These are phyloP conservation scores for Agaricus blazei DNA, from an alignment of 768 basidiomycete genomes.

Conservation along the genomic window DNA sequence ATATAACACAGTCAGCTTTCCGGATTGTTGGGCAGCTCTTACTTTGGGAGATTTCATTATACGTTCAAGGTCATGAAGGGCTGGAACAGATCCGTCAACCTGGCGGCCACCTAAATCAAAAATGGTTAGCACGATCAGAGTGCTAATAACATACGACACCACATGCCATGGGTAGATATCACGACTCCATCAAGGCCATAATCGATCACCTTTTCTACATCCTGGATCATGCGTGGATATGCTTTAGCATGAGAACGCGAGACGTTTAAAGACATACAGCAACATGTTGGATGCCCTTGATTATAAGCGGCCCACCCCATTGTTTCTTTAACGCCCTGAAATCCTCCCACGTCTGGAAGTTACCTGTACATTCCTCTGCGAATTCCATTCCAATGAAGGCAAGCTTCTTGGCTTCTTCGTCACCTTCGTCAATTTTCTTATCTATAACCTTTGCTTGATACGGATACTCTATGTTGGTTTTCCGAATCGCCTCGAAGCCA, in stretches of 20 bases:
- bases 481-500: constrained; percentile 37
- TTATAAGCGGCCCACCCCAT: constrained; percentile 72
- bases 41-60: constrained; percentile 63
- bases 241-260: background rate
- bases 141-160: background rate
- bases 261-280: constrained; percentile 33
- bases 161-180: constrained; percentile 74
- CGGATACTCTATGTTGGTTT: constrained; percentile 46
- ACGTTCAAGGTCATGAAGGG: constrained; percentile 63
- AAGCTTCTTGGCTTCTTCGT: constrained; percentile 33
- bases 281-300: constrained; percentile 73
- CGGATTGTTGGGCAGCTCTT: constrained; percentile 49
- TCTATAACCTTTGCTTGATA: constrained; percentile 49
- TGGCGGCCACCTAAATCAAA: constrained; percentile 55
- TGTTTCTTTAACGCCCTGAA: constrained; percentile 60
- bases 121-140: background rate
- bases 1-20: constrained; percentile 66
- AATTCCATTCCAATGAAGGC: constrained; percentile 54
- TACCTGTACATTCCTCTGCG: constrained; percentile 49
- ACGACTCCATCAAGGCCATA: constrained; percentile 66
- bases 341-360: constrained; percentile 67
- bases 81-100: constrained; percentile 73
- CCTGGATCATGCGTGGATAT: constrained; percentile 23
- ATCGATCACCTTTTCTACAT: constrained; percentile 67
- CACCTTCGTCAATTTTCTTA: constrained; percentile 37